phyloP scores from a whole-genome alignment of 129 eudicot genomes.

The Logfia minima region DNA sequence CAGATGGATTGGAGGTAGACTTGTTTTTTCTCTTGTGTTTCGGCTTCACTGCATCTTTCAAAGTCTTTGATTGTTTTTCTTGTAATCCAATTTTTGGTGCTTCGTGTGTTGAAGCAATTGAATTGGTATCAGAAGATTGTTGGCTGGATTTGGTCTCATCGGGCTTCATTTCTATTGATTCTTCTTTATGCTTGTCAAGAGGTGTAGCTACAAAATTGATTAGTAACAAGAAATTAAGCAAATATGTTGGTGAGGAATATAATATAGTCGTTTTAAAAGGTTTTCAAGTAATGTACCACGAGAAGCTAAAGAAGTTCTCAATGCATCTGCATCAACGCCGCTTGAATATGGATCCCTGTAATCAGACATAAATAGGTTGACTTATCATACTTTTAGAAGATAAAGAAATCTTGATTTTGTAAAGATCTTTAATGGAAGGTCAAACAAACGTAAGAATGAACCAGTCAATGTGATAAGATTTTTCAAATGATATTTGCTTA shows the following conservation, averaged over 20 bases:
- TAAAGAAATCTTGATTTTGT: no score
- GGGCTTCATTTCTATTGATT: neutral
- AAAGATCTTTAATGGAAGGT: neutral
- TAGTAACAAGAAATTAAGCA: neutral
- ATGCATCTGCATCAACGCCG: conserved; percentile 55
- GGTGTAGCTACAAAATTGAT: conserved; percentile 27
- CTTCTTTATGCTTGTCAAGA: conserved; percentile 32
- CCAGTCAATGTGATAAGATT: neutral
- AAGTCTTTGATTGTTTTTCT: conserved; percentile 41
- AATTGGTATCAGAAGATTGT: conserved; percentile 29
- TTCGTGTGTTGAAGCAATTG: conserved; percentile 28
- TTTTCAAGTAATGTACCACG: conserved; percentile 38
- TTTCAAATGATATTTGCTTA: neutral
- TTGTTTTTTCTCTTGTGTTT: conserved; percentile 77
- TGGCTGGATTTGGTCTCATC: conserved; percentile 25
- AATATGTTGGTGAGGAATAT: neutral
- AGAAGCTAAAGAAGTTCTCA: conserved; percentile 53
- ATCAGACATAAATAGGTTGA: neutral
- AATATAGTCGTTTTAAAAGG: neutral
- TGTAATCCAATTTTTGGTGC: conserved; percentile 19
- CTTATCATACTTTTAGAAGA: no score
- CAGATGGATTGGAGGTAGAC: conserved; percentile 19
- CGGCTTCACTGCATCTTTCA: conserved; percentile 87
- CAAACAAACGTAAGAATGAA: neutral
- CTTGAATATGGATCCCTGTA: conserved; percentile 78